Evolutionary conservation across 2,329 filamentous ascomycete genomes (phyloP), one percentile per base, ranked within the genome.

Genomic region (Cladosporium sp.): DNA sequence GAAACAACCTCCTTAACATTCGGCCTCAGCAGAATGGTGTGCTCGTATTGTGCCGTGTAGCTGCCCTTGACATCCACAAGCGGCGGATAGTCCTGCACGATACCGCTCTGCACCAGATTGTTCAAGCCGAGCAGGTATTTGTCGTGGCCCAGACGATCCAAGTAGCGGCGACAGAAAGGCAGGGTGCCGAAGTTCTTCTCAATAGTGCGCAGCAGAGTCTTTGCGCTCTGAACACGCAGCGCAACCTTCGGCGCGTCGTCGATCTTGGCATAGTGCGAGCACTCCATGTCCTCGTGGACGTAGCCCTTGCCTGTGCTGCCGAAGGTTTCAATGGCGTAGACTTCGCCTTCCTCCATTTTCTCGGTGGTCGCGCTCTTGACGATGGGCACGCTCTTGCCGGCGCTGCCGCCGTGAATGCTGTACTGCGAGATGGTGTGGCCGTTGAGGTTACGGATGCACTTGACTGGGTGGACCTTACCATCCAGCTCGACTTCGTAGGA

Each of bases 1-100:
- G 68, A 73, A 28, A 76, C 69, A 4, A 76, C 72, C 64, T 76
- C 74, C 62, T 76, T 76, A 22, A 71, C 66, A 58, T 69, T 74
- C 34, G 71, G 70, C 48, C 73, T 62, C 32, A 76, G 65, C 57
- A 76, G 60, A 58, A 77, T 71, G 12, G 75, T 77, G 70, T 82
- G 85, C 71, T 87, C 84, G 66, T 83, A 87, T 63, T 87, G 85
- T 9, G 84, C 84, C 4, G 81, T 79, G 66, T 85, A 86, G 1
- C 83, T 85, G 1, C 83, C 84, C 61, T 78, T 75, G 40, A 82
- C 68, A 62, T 87, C 84, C 34, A 77, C 72, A 24, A 87, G 71
- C 1, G 84, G 84, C 13, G 72, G 71, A 65, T 87, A 83, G 3
- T 75, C 69, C 40, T 86, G 79, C 3, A 87, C 73, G 19, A 87